A percentile compares a stretch with the other conserved stretches of the same genome.
phyloP scores from a whole-genome alignment of 257 asterid species.

The Capsicum pubescens region DNA sequence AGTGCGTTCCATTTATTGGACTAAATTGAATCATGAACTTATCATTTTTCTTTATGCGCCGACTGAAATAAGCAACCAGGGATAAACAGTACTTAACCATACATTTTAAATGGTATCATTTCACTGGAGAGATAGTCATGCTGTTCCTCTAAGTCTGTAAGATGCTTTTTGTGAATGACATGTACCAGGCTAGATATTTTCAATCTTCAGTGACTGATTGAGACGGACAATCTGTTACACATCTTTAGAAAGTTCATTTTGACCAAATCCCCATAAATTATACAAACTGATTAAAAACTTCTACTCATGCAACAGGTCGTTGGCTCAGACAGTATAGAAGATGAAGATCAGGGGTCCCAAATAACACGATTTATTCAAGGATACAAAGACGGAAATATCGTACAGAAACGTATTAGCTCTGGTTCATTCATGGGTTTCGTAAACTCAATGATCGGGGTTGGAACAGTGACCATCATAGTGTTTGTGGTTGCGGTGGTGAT shows the following conservation, averaged over 20 bases:
- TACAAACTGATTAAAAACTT: neutral
- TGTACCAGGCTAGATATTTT: neutral
- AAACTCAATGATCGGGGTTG: conserved; percentile 58
- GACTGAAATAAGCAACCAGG: neutral
- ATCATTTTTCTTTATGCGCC: neutral
- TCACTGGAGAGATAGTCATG: neutral
- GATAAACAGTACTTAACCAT: conserved; percentile 10
- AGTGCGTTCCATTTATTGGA: neutral
- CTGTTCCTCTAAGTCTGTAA: neutral
- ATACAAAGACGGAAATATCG: conserved; percentile 71
- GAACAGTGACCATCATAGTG: conserved; percentile 46
- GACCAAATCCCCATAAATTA: neutral
- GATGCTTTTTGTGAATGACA: neutral
- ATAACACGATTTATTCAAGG: conserved; percentile 72
- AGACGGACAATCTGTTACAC: neutral
- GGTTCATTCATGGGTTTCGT: conserved; percentile 63
- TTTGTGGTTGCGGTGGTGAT: conserved; percentile 52
- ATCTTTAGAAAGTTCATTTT: neutral
- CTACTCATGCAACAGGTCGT: conserved; percentile 51
- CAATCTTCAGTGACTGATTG: neutral
- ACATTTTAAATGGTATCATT: neutral
- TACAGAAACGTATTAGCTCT: conserved; percentile 55
- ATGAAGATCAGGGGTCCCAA: conserved; percentile 62
- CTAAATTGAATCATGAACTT: neutral
- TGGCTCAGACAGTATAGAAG: conserved; percentile 70